Evolutionary conservation across 2,329 filamentous ascomycete genomes (phyloP), one percentile per base, ranked within the genome.

Genomic region (Colletotrichum camelliae): DNA sequence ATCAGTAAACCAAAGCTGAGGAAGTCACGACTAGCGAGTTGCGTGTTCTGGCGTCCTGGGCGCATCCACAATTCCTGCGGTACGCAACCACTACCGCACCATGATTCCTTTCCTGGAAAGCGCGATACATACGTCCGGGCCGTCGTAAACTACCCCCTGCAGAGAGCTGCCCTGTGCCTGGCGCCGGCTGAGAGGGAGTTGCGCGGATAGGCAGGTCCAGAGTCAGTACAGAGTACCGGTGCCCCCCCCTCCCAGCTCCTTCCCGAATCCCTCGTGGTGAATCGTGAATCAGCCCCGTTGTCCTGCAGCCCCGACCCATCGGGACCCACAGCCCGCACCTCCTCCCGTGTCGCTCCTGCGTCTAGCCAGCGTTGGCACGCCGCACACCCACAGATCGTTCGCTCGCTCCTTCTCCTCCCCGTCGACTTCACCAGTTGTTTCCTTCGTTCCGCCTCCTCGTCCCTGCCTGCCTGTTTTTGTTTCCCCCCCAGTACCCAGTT

Each of bases 191-290:
- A 43, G 37, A 43, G 37, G 39, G 39, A 48, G 39, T 52, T 52
- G 60, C 66, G 35, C 52, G 61, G 61, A 65, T 65, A 66, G 62
- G 39, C 24, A 66, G 62, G 62, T 52, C 29, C 60, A 64, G 18
- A 31, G 58, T 61, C 27, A 33, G 27, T 61, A 21, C 12, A 21
- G 21, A 21, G 21, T 21, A 33, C 9, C 43, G 43, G n/a, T 52
- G 43, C n/a, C 33, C 39, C 67, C 72, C 21, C 21, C 21, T 66
- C 58, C 70, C 43, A 52, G 43, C 43, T 52, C 43, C 43, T 52
- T 52, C 43, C 43, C 43, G 43, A 52, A 52, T 73, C 68, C 74
- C 64, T 76, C 64, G 64, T 76, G 74, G 74, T 76, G 74, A 76
- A 76, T 74, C 74, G 74, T 31, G 62, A 43, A 66, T 69, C 74